Evolutionary conservation across 139 green algal genomes (phyloP).

Genomic region (Edaphochlamys debaryana): DNA sequence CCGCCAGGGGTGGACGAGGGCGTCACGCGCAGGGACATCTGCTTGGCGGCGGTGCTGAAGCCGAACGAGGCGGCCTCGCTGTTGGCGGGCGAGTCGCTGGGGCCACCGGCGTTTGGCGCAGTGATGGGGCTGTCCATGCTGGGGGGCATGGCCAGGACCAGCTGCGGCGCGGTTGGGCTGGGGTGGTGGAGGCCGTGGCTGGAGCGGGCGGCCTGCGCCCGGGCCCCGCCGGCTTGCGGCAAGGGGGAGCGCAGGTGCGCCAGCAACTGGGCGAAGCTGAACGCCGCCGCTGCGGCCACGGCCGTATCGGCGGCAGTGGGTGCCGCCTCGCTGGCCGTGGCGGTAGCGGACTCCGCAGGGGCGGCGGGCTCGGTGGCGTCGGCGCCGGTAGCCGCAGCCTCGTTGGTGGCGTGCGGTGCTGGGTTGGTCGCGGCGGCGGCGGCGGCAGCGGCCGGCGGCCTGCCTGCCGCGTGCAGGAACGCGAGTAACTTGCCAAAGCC

Average conservation of each 20-base stretch:
- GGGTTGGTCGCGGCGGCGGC: too few species aligned
- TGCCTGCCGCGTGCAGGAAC: background rate
- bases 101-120: background rate
- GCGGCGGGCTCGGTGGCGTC: background rate
- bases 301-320: background rate
- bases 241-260: slow-evolving; percentile 7
- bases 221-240: too few species aligned
- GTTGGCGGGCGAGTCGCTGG: slow-evolving; percentile 12
- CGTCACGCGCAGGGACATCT: background rate
- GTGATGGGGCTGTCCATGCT: background rate
- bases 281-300: background rate
- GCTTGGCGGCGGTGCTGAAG: slow-evolving; percentile 42
- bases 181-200: too few species aligned
- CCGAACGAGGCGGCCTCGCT: slow-evolving; percentile 24
- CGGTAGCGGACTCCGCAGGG: background rate
- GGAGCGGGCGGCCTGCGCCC: too few species aligned
- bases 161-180: too few species aligned
- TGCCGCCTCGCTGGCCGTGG: too few species aligned
- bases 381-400: too few species aligned
- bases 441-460: background rate
- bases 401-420: background rate
- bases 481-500: background rate
- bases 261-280: background rate
- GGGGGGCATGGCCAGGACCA: background rate
- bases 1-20: background rate